Evolutionary conservation across 73 alveolate species (phyloP).

Genomic region (Stentor coeruleus): DNA sequence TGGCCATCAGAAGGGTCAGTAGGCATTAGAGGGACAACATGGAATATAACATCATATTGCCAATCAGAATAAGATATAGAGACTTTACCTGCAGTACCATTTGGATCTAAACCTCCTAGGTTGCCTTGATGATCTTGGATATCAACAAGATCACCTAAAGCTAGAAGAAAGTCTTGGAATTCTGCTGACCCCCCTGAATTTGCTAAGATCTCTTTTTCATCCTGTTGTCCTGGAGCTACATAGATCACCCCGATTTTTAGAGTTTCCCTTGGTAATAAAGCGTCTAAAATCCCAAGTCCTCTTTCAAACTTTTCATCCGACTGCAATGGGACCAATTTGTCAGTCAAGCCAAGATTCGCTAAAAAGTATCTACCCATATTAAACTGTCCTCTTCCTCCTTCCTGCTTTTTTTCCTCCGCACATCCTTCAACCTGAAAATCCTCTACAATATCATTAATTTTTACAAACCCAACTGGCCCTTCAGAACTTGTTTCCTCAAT

Average conservation of each 20-base stretch:
- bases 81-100: conserved; percentile 20
- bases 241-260: conserved; percentile 23
- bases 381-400: too few species aligned
- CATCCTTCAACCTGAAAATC: not conserved
- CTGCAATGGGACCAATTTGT: not conserved
- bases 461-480: not conserved
- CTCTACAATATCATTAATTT: conserved; percentile 18
- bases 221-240: conserved; percentile 23
- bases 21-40: conserved; percentile 27
- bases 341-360: conserved; percentile 5
- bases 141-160: conserved; percentile 21
- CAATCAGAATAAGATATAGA: conserved; percentile 27
- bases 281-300: not conserved
- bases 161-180: not conserved
- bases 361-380: conserved; percentile 2
- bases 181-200: not conserved
- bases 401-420: not conserved
- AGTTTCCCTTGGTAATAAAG: not conserved
- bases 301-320: not conserved
- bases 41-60: conserved; percentile 19
- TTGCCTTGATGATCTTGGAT: conserved; percentile 3
- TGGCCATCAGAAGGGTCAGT: conserved; percentile 21
- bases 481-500: not conserved
- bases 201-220: conserved; percentile 21
- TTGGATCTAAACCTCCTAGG: conserved; percentile 25